These are phyloP conservation scores for Sugiyamaella novakii DNA, from an alignment of 1,139 yeast genomes.

Conservation along the genomic window DNA sequence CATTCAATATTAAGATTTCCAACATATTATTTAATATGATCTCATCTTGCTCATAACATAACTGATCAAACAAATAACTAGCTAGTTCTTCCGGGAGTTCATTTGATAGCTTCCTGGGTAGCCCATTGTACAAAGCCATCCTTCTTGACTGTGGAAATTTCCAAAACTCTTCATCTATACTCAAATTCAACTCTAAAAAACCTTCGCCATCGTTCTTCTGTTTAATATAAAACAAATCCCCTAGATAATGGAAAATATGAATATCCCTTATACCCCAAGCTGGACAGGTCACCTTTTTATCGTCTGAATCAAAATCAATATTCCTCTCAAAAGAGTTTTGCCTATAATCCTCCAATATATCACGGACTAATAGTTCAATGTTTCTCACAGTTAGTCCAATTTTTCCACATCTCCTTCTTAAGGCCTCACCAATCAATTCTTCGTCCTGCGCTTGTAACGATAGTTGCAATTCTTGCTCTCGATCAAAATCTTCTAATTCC, in stretches of 20 bases:
- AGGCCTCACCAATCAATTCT: not conserved
- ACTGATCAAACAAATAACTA: not conserved
- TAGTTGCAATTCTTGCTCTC: not conserved
- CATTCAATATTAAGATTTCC: not conserved
- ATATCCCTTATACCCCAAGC: slow-evolving; percentile 14
- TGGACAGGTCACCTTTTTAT: not conserved
- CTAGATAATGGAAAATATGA: slow-evolving; percentile 13
- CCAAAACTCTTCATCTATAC: not conserved
- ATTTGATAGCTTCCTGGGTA: not conserved
- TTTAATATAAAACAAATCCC: slow-evolving; percentile 4
- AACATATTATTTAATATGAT: not conserved
- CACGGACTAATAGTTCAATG: not conserved
- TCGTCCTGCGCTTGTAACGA: not conserved
- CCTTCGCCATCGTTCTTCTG: not conserved
- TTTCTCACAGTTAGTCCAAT: slow-evolving; percentile 4
- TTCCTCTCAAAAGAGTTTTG: not conserved
- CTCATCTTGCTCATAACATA: slow-evolving; percentile 3
- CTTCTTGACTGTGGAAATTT: not conserved
- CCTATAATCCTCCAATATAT: not conserved
- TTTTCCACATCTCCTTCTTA: slow-evolving; percentile 7
- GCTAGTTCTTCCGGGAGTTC: not conserved
- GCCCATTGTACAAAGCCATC: not conserved
- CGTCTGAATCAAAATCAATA: not conserved
- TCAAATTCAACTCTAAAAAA: not conserved
- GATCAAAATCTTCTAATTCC: not conserved